phyloP scores from a whole-genome alignment of 2,329 filamentous ascomycete genomes.

The Lachnellula hyalina region DNA sequence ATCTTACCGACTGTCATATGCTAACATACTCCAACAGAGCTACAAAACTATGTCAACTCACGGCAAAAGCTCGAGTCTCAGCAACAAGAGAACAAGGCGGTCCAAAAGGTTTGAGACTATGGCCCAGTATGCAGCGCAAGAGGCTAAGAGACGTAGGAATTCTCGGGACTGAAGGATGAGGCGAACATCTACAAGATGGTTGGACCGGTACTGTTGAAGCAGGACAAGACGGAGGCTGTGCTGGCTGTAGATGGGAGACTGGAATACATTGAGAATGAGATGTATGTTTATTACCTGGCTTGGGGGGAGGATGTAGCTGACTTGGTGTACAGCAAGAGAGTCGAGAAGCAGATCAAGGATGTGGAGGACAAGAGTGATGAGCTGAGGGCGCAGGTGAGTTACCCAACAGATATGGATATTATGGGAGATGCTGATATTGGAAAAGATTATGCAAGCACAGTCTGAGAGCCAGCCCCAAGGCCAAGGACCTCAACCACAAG shows the following conservation, averaged over 20 bases:
- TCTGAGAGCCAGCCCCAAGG: constrained; percentile 34
- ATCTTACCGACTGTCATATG: neutral
- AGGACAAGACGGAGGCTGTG: constrained; percentile 85
- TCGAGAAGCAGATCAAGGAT: constrained; percentile 60
- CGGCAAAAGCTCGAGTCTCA: constrained; percentile 92
- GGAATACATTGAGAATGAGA: constrained; percentile 90
- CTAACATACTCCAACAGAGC: constrained; percentile 49
- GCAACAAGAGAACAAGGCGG: constrained; percentile 84
- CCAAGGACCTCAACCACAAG: constrained; percentile 18
- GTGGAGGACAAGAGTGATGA: constrained; percentile 60
- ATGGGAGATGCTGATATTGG: constrained; percentile 2
- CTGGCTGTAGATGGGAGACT: constrained; percentile 86
- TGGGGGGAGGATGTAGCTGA: constrained; percentile 7
- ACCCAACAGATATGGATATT: neutral
- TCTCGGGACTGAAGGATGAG: constrained; percentile 69
- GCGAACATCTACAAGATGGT: constrained; percentile 95
- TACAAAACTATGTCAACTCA: constrained; percentile 69
- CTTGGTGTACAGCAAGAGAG: constrained; percentile 47
- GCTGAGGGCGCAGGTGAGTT: constrained; percentile 57
- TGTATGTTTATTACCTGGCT: constrained; percentile 50
- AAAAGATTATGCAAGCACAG: constrained; percentile 40
- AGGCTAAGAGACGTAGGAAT: constrained; percentile 56
- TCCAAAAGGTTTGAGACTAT: constrained; percentile 61
- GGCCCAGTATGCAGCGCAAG: neutral
- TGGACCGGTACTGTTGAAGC: constrained; percentile 88